A percentile compares a stretch with the other conserved stretches of the same genome.
phyloP scores from a whole-genome alignment of 495 filamentous ascomycete genomes.

The Penicillium bialowiezense region DNA sequence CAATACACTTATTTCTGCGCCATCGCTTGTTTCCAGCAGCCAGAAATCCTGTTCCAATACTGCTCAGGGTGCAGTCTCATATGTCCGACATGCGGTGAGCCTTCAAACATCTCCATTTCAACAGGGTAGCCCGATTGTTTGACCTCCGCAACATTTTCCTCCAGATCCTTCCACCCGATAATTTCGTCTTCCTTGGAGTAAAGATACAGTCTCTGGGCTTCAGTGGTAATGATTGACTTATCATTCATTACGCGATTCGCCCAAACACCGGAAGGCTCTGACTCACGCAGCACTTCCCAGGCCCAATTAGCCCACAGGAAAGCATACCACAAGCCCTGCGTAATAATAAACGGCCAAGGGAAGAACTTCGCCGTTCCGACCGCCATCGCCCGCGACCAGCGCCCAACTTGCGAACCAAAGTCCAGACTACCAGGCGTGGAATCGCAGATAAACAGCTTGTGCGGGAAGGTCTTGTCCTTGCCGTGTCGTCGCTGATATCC shows the following conservation, averaged over 20 bases:
- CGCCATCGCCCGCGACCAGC: constrained; percentile 52
- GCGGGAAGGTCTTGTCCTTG: constrained; percentile 37
- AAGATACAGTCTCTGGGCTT: constrained; percentile 39
- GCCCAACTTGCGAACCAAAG: constrained; percentile 45
- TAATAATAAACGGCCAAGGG: constrained; percentile 48
- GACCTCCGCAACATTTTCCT: constrained; percentile 45
- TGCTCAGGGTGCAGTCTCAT: constrained; percentile 49
- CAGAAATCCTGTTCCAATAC: constrained; percentile 50
- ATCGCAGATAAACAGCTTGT: constrained; percentile 46
- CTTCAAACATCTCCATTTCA: constrained; percentile 47
- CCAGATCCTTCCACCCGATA: constrained; percentile 51
- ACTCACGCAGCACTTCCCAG: constrained; percentile 10
- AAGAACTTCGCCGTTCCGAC: constrained; percentile 45
- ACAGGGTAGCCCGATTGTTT: constrained; percentile 39
- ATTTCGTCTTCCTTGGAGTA: constrained; percentile 56
- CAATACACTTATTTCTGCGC: background rate
- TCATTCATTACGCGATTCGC: constrained; percentile 24
- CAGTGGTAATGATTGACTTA: constrained; percentile 10
- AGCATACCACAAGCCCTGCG: constrained; percentile 41
- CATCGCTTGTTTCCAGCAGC: constrained; percentile 36
- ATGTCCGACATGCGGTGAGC: constrained; percentile 53
- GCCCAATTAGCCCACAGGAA: constrained; percentile 24
- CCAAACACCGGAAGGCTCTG: constrained; percentile 21
- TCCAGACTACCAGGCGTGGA: constrained; percentile 50
- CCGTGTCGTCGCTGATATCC: constrained; percentile 38